phyloP scores from a whole-genome alignment of 192 early-diverging fungal species.

The Geranomyces michiganensis region DNA sequence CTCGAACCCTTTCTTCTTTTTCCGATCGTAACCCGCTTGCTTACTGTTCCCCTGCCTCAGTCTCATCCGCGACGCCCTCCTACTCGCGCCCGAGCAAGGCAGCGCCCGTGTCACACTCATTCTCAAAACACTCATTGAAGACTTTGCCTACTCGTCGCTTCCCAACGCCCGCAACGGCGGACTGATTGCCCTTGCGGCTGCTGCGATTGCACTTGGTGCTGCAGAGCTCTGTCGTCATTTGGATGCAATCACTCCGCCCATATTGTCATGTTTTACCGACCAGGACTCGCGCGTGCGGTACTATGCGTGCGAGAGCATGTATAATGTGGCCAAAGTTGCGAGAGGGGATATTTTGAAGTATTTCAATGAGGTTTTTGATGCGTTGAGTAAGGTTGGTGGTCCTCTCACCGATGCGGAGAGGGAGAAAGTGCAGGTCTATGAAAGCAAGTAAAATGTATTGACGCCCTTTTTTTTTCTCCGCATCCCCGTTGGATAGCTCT shows the following conservation, averaged over 20 bases:
- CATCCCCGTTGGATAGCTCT: constrained; percentile 65
- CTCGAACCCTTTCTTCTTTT: too few species aligned
- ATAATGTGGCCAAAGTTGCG: constrained; percentile 97
- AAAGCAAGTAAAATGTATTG: too few species aligned
- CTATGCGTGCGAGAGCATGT: constrained; percentile 98
- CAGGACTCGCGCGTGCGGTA: constrained; percentile 93
- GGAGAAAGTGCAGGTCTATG: too few species aligned
- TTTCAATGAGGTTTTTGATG: constrained; percentile 98
- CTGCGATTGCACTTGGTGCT: constrained; percentile 83
- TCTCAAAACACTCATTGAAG: constrained; percentile 76
- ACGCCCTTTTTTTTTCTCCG: background rate
- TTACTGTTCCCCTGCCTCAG: background rate
- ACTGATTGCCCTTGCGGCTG: constrained; percentile 84
- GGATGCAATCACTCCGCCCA: constrained; percentile 82
- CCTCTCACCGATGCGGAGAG: too few species aligned
- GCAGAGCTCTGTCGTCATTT: constrained; percentile 66
- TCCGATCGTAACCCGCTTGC: background rate
- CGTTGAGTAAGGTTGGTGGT: constrained; percentile 86
- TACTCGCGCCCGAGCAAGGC: background rate
- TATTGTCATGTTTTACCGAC: constrained; percentile 89
- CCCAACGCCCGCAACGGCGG: constrained; percentile 90
- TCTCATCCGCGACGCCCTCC: constrained; percentile 42
- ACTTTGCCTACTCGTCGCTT: constrained; percentile 87
- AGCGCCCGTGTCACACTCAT: constrained; percentile 53
- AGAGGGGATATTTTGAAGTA: constrained; percentile 82